Evolutionary conservation across 345 rosid genomes (phyloP).

Genomic region (Cardamine resedifolia): DNA sequence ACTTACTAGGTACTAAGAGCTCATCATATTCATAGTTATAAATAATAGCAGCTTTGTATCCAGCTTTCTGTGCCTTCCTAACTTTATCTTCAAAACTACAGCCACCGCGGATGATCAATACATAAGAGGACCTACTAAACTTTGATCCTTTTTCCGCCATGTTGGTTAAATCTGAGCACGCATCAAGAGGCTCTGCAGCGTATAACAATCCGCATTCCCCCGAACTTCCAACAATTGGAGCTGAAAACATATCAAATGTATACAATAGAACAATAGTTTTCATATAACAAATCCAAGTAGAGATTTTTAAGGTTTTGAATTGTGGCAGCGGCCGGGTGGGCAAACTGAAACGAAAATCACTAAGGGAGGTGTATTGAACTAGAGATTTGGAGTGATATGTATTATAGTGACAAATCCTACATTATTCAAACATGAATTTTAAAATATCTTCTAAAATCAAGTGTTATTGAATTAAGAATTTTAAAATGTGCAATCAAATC

Average conservation of each 20-base stretch:
- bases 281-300: background rate
- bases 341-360: too few species aligned
- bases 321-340: background rate
- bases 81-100: conserved; percentile 81
- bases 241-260: conserved; percentile 19
- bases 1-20: conserved; percentile 64
- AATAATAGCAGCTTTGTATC: conserved; percentile 63
- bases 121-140: conserved; percentile 45
- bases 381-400: too few species aligned
- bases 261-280: background rate
- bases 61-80: conserved; percentile 68
- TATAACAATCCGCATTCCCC: conserved; percentile 59
- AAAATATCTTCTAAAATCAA: too few species aligned
- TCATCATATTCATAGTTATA: conserved; percentile 57
- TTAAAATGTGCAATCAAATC: too few species aligned
- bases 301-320: background rate
- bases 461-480: too few species aligned
- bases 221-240: conserved; percentile 50
- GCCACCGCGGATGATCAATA: conserved; percentile 62
- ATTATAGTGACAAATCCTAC: too few species aligned
- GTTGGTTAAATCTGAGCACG: conserved; percentile 58
- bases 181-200: conserved; percentile 64
- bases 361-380: too few species aligned
- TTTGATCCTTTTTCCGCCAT: conserved; percentile 32
- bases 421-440: too few species aligned